Evolutionary conservation across 768 basidiomycete species (phyloP), one percentile per base, ranked within the genome.

Genomic region (Pisolithus sp.): DNA sequence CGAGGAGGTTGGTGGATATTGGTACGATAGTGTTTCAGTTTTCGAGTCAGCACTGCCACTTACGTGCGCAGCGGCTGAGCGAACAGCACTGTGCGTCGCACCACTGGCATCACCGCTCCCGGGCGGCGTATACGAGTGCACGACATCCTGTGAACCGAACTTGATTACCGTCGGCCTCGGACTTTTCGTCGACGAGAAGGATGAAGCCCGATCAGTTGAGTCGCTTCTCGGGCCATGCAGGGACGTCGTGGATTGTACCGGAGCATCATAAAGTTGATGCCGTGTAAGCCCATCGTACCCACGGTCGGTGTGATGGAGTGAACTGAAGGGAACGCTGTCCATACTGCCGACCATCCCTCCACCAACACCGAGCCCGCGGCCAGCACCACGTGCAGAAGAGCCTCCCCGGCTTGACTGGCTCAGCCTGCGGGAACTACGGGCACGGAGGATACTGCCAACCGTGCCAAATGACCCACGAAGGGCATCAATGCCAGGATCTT

Each of bases 401-500:
- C 66, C 57, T 9, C 62, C 65, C 21, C 59, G 62, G 56, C 72
- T 75, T 53, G 68, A 75, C 60, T 77, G 78, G 56, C 77, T 82
- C 66, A 76, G 64, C 26, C 77, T 70, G 55, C 73, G 70, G 15
- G 74, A 76, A 54, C 75, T 83, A 46, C 78, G 74, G 0, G 84
- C 85, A 9, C 85, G 78, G 50, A 95, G 91, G 61, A 98, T 87
- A 63, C 88, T 92, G 17, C 96, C 94, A 40, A 97, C 75, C 0
- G 93, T 79, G 4, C 94, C 93, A 59, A 94, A 94, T 2, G 87
- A 87, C 15, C 95, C 94, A 17, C 96, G 81, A 0, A 98, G 77
- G 2, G 93, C 80, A 55, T 93, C 93, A 66, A 96, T 88, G 3
- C 94, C 94, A 0, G 95, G 94, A 58, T 98, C 92, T 66, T 97